phyloP scores from a whole-genome alignment of 495 filamentous ascomycete genomes.

The Lophium mytilinum region DNA sequence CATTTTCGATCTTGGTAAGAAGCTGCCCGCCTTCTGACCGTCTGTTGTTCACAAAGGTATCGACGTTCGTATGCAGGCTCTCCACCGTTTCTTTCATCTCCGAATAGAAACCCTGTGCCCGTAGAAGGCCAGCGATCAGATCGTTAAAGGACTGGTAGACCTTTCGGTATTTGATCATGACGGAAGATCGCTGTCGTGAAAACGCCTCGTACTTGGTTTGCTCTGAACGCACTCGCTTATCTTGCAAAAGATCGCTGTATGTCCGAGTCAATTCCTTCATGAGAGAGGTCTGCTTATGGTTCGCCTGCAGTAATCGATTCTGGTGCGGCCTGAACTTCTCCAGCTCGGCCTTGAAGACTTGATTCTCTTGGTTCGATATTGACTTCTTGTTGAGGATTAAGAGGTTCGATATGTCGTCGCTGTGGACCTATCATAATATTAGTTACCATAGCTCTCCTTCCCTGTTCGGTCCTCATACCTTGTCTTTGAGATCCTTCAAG shows the following conservation, averaged over 20 bases:
- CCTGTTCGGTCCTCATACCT: conserved; percentile 45
- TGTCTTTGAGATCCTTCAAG: conserved; percentile 93
- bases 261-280: conserved; percentile 91
- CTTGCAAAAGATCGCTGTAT: conserved; percentile 82
- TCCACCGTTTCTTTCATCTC: conserved; percentile 96
- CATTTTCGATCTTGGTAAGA: conserved; percentile 76
- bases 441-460: background rate
- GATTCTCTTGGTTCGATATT: conserved; percentile 76
- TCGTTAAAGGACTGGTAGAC: conserved; percentile 89
- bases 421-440: conserved; percentile 59
- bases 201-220: conserved; percentile 90
- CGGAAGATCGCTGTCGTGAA: conserved; percentile 70
- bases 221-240: conserved; percentile 87
- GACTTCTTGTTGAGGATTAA: conserved; percentile 96
- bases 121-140: conserved; percentile 72
- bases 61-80: conserved; percentile 91
- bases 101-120: conserved; percentile 84
- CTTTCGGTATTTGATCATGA: conserved; percentile 82
- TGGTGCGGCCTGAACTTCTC: conserved; percentile 96
- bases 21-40: conserved; percentile 86
- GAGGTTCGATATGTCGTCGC: conserved; percentile 94
- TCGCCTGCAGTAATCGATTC: conserved; percentile 79
- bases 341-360: conserved; percentile 86
- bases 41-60: conserved; percentile 91
- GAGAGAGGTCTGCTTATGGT: conserved; percentile 83